Evolutionary conservation across 495 filamentous ascomycete genomes (phyloP).

Genomic region (Parmelia sp.): DNA sequence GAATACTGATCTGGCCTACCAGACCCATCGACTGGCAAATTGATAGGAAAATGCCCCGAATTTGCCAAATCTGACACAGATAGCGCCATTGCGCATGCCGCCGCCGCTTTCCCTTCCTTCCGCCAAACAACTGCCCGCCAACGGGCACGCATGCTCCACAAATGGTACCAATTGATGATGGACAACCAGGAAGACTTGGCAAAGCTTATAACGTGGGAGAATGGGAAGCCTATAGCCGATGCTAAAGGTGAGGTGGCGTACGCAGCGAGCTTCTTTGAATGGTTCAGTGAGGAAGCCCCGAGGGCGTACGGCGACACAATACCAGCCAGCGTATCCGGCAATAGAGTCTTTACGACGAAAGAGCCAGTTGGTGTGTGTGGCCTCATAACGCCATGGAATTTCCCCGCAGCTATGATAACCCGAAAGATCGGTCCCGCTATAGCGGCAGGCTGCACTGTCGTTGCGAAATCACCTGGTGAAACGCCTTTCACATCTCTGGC

Average conservation of each 20-base stretch:
- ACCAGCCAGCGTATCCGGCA: conserved; percentile 57
- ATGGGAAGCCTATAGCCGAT: conserved; percentile 67
- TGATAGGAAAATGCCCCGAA: conserved; percentile 80
- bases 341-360: conserved; percentile 71
- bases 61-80: conserved; percentile 69
- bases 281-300: conserved; percentile 72
- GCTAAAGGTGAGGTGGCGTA: conserved; percentile 67
- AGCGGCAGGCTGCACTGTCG: conserved; percentile 77
- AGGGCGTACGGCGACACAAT: conserved; percentile 70
- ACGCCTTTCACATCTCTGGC: conserved; percentile 81
- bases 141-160: conserved; percentile 72
- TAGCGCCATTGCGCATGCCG: conserved; percentile 69
- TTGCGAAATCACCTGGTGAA: conserved; percentile 77
- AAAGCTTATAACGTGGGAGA: conserved; percentile 80
- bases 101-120: conserved; percentile 68
- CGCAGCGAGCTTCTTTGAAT: conserved; percentile 69
- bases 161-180: conserved; percentile 85
- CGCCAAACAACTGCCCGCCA: conserved; percentile 69
- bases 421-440: conserved; percentile 81
- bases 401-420: conserved; percentile 89
- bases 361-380: conserved; percentile 92
- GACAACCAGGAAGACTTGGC: conserved; percentile 86
- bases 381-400: conserved; percentile 96
- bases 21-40: conserved; percentile 75
- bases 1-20: neutral